A percentile compares a stretch with the other conserved stretches of the same genome.
Evolutionary conservation across 2,329 filamentous ascomycete genomes (phyloP).

Genomic region (Ceratocystis albifundus): DNA sequence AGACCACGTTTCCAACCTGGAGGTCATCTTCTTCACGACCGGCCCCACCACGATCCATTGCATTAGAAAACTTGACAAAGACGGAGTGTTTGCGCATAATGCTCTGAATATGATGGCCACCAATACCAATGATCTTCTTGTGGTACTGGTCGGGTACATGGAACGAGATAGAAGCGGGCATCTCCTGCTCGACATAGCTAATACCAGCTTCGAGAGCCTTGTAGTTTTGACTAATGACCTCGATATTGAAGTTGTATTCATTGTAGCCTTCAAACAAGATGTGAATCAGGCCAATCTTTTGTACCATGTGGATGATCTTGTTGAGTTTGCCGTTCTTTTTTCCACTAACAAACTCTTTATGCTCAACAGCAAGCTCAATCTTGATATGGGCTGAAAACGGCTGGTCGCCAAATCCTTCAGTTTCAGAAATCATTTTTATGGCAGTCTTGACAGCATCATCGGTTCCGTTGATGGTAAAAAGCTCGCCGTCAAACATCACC

Average conservation of each 20-base stretch:
- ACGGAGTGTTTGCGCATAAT: constrained; percentile 99
- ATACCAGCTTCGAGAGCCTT: constrained; percentile 90
- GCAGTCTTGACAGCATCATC: constrained; percentile 94
- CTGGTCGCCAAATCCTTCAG: constrained; percentile 74
- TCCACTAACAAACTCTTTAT: constrained; percentile 98
- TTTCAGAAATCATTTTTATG: constrained; percentile 85
- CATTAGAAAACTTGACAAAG: constrained; percentile 98
- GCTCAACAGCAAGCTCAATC: constrained; percentile 96
- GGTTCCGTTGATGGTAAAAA: constrained; percentile 87
- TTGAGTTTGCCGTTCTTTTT: constrained; percentile 99
- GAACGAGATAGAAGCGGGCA: constrained; percentile 98
- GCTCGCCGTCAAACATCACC: constrained; percentile 84
- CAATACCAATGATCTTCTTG: constrained; percentile 97
- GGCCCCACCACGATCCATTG: constrained; percentile 89
- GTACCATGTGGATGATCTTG: constrained; percentile 83
- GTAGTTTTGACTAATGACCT: constrained; percentile 84
- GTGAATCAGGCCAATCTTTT: constrained; percentile 81
- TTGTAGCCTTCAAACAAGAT: constrained; percentile 99
- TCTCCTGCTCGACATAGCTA: constrained; percentile 91
- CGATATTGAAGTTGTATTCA: constrained; percentile 99
- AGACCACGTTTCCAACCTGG: constrained; percentile 98
- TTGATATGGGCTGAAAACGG: constrained; percentile 94
- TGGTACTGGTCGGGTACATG: constrained; percentile 98
- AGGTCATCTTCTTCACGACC: constrained; percentile 95
- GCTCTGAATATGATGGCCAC: constrained; percentile 94